A percentile compares a stretch with the other conserved stretches of the same genome.
Evolutionary conservation across 192 early-diverging fungal species (phyloP).

Genomic region (Linnemannia schmuckeri): DNA sequence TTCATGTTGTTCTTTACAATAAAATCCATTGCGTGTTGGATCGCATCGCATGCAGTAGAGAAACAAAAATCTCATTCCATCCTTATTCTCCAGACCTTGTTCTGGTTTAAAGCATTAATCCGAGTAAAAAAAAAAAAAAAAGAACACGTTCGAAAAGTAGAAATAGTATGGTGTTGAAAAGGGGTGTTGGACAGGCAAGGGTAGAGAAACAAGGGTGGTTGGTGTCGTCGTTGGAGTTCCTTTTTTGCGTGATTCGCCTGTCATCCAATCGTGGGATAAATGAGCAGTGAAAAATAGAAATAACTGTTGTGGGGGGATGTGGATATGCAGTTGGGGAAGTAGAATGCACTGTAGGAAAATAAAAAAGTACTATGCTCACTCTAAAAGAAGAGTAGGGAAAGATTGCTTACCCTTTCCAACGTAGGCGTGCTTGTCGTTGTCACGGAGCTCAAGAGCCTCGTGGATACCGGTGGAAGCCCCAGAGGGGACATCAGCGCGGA

Average conservation of each 20-base stretch:
- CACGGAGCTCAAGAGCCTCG: constrained; percentile 99
- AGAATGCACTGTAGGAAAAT: constrained; percentile 1
- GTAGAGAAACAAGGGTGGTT: neutral
- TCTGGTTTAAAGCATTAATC: neutral
- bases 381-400: neutral
- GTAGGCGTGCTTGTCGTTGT: constrained; percentile 86
- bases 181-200: neutral
- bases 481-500: constrained; percentile 97
- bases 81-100: neutral
- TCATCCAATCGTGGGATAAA: constrained; percentile 8
- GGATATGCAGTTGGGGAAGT: neutral
- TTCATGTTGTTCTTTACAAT: too few relatives aligned
- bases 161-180: neutral
- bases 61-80: neutral
- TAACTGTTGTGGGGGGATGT: neutral
- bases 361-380: neutral
- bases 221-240: neutral
- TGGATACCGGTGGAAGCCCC: constrained; percentile 99
- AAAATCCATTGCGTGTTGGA: neutral
- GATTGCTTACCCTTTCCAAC: constrained; percentile 89
- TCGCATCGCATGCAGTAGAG: neutral
- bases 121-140: neutral
- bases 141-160: neutral
- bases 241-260: neutral
- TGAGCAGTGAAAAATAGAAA: neutral